Base-by-base conservation (phyloP, 139 green algal genomes). In the Chlorella sp. region DNA sequence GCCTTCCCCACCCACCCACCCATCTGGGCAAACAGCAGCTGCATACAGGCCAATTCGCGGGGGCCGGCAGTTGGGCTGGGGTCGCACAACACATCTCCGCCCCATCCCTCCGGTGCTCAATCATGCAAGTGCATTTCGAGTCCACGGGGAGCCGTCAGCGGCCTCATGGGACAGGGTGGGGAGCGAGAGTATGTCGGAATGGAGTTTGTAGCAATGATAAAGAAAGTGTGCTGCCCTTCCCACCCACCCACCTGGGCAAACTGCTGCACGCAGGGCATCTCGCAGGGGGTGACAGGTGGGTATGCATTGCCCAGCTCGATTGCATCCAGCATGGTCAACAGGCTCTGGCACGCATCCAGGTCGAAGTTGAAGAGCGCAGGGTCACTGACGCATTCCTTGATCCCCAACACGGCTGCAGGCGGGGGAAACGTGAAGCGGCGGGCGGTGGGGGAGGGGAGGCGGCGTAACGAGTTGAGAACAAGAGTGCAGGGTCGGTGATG, bases 11-110 rank as follows among this genome's bases (percentile, higher is more conserved):
- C 21, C 64, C 22, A 2, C 24, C 64, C 64, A 73, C 64, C 21
- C 69, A 89, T 71, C 71, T 75, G 53, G 16, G 28, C 42, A 73
- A 89, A 89, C n/a, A n/a, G n/a, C 71, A 83, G 85, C 85, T 60
- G 3, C 42, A 83, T 30, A n/a, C 71, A 83, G 16, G 71, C 30
- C 48, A 89, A 19, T 36, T 82, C 85, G 85, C 85, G 75, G n/a
- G 32, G n/a, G 21, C n/a, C 36, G 30, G 73, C 71, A 3, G 85
- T 21, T 4, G 85, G 85, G 71, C n/a, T n/a, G n/a, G n/a, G n/a
- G n/a, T n/a, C n/a, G n/a, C n/a, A n/a, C n/a, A n/a, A n/a, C n/a
- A n/a, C n/a, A n/a, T n/a, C n/a, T n/a, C n/a, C n/a, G n/a, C n/a
- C n/a, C n/a, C n/a, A n/a, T n/a, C n/a, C n/a, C n/a, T n/a, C n/a